phyloP scores from a whole-genome alignment of 164 flowering plant genomes.

The Nelumbo lutea region DNA sequence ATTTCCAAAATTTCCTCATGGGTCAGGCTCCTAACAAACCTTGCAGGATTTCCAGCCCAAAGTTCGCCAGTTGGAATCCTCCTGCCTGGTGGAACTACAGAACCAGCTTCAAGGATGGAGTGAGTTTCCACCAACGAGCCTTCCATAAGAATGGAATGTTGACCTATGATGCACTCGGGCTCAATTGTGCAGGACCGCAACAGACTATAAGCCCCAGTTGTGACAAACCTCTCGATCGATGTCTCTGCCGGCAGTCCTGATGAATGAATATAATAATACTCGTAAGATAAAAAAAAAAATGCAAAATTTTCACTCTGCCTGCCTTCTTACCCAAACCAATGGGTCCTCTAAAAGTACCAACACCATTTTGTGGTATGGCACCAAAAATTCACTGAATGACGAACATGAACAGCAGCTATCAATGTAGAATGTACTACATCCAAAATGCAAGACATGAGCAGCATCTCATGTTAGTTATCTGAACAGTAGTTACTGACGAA shows the following conservation, averaged over 20 bases:
- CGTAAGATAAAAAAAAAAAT: neutral
- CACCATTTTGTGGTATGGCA: too few relatives aligned
- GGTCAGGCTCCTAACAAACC: conserved; percentile 75
- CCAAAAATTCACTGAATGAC: too few relatives aligned
- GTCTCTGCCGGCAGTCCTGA: conserved; percentile 96
- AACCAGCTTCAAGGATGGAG: conserved; percentile 92
- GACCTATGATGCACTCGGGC: conserved; percentile 96
- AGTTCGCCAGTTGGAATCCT: conserved; percentile 92
- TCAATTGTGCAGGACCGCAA: conserved; percentile 86
- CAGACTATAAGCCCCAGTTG: conserved; percentile 77
- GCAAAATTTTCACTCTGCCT: too few relatives aligned
- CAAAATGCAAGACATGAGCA: too few relatives aligned
- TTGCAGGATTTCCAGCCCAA: conserved; percentile 98
- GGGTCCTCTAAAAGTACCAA: too few relatives aligned
- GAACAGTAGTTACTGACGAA: too few relatives aligned
- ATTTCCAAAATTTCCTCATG: conserved; percentile 86
- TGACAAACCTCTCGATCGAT: conserved; percentile 77
- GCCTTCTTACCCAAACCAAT: too few relatives aligned
- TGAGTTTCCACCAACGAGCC: conserved; percentile 94
- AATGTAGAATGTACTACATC: too few relatives aligned
- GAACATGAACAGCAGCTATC: too few relatives aligned
- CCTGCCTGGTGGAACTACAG: conserved; percentile 92
- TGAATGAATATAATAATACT: neutral
- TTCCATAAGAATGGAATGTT: conserved; percentile 94
- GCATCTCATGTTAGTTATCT: too few relatives aligned